Conservation (phyloP, 2,329 filamentous ascomycete species). For the Coleophoma crateriformis region DNA sequence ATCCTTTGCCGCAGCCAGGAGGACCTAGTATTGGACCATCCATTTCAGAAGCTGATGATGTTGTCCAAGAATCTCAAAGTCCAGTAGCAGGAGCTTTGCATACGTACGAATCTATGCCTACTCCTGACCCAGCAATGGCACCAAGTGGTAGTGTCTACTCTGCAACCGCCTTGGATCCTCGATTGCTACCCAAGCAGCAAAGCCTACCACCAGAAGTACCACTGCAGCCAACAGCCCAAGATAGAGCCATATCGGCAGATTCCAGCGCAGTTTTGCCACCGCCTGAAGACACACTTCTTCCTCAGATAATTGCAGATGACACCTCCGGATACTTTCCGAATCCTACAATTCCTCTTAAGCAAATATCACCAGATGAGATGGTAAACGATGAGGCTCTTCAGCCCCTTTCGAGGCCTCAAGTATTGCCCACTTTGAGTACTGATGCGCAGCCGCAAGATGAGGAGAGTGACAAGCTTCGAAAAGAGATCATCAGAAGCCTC, state of each 20-base stretch:
- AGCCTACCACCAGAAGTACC: constrained; percentile 15
- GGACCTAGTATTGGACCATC: constrained; percentile 40
- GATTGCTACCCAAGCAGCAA: constrained; percentile 14
- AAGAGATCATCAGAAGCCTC: constrained; percentile 70
- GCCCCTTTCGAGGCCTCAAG: constrained; percentile 7
- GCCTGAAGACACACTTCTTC: constrained; percentile 33
- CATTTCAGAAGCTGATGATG: constrained; percentile 21
- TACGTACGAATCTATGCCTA: constrained; percentile 10
- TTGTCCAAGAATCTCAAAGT: background rate
- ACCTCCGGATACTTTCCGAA: constrained; percentile 10
- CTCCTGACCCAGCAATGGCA: constrained; percentile 16
- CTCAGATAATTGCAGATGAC: constrained; percentile 1
- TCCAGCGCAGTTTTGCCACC: constrained; percentile 36
- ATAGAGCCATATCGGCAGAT: constrained; percentile 25
- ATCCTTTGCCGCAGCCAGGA: constrained; percentile 16
- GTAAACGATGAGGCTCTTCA: constrained; percentile 3
- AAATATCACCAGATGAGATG: constrained; percentile 1
- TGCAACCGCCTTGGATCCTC: constrained; percentile 16
- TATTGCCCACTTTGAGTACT: constrained; percentile 13
- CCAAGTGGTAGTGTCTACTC: constrained; percentile 17
- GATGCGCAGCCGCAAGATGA: constrained; percentile 30
- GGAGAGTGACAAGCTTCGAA: constrained; percentile 65
- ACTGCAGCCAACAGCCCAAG: constrained; percentile 13
- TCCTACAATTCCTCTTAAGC: constrained; percentile 7
- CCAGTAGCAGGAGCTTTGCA: background rate